phyloP scores from a whole-genome alignment of 2,329 filamentous ascomycete species.

The Trichoderma sp. region DNA sequence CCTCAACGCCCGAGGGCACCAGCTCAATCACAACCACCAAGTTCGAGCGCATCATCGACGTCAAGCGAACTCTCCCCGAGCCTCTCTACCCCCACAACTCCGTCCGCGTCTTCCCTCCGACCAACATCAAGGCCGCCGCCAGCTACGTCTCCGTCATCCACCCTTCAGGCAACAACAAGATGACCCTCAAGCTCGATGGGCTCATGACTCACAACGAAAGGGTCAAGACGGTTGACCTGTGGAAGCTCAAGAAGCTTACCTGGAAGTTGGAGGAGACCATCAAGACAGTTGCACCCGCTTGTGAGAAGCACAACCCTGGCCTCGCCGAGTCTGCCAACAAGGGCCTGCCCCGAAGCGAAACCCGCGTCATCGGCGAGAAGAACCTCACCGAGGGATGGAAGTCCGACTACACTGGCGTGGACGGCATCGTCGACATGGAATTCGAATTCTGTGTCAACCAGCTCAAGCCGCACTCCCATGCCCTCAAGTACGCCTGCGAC shows the following conservation, averaged over 20 bases:
- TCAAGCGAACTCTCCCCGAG: constrained; percentile 75
- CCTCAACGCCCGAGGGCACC: background rate
- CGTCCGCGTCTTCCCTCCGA: constrained; percentile 92
- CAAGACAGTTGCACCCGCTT: constrained; percentile 77
- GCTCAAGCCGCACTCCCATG: constrained; percentile 48
- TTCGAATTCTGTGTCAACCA: constrained; percentile 61
- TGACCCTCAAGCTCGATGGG: constrained; percentile 83
- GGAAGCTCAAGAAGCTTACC: constrained; percentile 86
- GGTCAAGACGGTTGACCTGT: constrained; percentile 72
- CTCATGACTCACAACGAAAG: constrained; percentile 70
- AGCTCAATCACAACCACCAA: constrained; percentile 47
- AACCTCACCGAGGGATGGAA: constrained; percentile 92
- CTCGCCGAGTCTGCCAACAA: constrained; percentile 53
- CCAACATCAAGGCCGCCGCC: constrained; percentile 85
- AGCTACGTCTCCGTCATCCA: constrained; percentile 82
- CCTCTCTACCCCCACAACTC: constrained; percentile 83
- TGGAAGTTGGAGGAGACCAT: constrained; percentile 93
- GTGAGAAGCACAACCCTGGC: constrained; percentile 67
- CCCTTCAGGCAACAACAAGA: constrained; percentile 78
- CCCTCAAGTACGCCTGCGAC: constrained; percentile 71
- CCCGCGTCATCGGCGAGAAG: constrained; percentile 74
- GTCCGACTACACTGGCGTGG: constrained; percentile 54
- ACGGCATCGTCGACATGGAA: constrained; percentile 54
- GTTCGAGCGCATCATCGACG: constrained; percentile 66
- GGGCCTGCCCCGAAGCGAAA: constrained; percentile 72